phyloP scores from a whole-genome alignment of 148 eudicot genomes.

The Camellia japonica region DNA sequence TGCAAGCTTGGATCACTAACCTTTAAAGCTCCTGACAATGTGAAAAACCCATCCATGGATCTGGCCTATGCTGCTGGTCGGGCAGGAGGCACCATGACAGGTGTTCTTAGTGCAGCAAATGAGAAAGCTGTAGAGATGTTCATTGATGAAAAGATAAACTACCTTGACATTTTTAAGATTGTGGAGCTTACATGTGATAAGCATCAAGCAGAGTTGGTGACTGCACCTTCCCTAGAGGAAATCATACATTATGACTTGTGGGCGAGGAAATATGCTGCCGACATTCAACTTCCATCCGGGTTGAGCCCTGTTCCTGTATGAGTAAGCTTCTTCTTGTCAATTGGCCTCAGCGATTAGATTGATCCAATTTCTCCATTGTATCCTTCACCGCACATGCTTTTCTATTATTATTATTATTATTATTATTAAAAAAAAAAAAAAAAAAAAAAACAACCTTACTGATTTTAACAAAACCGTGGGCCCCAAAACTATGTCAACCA shows the following conservation, averaged over 20 bases:
- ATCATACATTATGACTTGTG: constrained; percentile 86
- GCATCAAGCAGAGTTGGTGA: constrained; percentile 70
- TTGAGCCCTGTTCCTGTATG: constrained; percentile 62
- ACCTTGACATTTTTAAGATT: constrained; percentile 87
- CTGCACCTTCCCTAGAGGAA: constrained; percentile 81
- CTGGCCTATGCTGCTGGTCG: constrained; percentile 94
- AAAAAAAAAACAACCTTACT: too few species aligned
- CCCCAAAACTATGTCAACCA: too few species aligned
- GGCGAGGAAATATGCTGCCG: constrained; percentile 89
- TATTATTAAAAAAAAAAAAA: too few species aligned
- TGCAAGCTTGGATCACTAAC: constrained; percentile 97
- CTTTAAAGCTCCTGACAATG: constrained; percentile 88
- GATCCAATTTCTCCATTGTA: constrained; percentile 10
- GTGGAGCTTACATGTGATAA: constrained; percentile 92
- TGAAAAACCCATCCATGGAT: constrained; percentile 94
- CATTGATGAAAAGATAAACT: constrained; percentile 79
- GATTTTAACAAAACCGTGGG: too few species aligned
- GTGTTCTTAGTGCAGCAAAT: constrained; percentile 96
- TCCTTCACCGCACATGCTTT: too few species aligned
- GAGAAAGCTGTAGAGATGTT: constrained; percentile 98
- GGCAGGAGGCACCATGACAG: constrained; percentile 98
- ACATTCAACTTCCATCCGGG: constrained; percentile 51
- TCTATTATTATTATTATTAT: too few species aligned
- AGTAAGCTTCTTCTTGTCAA: neutral
- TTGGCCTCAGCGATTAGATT: neutral